Base-by-base conservation (phyloP, 1,139 yeast genomes). In the Pichia kudriavzevii region DNA sequence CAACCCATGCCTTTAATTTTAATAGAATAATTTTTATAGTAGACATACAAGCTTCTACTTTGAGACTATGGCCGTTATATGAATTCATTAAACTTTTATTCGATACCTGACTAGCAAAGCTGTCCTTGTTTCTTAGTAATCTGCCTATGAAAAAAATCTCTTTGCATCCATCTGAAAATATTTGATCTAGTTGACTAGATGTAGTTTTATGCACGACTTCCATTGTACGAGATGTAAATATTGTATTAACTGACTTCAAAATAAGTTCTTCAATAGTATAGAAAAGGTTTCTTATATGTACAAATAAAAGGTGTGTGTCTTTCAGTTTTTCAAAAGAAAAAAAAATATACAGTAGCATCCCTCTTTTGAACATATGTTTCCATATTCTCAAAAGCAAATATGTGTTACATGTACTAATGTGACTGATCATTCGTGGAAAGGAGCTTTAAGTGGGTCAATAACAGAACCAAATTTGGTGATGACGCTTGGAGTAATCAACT, bases 401-500 rank as follows among this genome's bases (percentile, higher is more conserved):
- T 14, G 12, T 14, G 9, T 26, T 33, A 28, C 32, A 28, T 16
- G 28, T 19, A 21, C 24, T 24, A 16, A 16, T 21, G 26, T 16
- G 35, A 32, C 16, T 27, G 11, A 25, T 28, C 26, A 39, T 18
- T 58, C 70, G 53, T 69, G 67, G 50, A 77, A 75, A 2, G 83
- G 83, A 7, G 79, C 81, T 52, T 76, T 82, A 50, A 91, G 62
- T 22, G 98, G 98, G 58, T 87, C 95, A 46, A 91, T 84, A 35
- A 88, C 91, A 40, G 74, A 68, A 52, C 97, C 96, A 49, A 84
- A 87, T 59, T 87, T 87, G 40, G 84, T 79, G 45, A 84, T 68
- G 30, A 91, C 78, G 52, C 84, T 71, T 31, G 98, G 98, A 75
- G 83, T 87, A 41, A 93, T 84, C 49, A 84, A 64, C 55, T 75